These are phyloP conservation scores for Cladosporium colombiae DNA, from an alignment of 2,329 filamentous ascomycete species.

Conservation along the genomic window DNA sequence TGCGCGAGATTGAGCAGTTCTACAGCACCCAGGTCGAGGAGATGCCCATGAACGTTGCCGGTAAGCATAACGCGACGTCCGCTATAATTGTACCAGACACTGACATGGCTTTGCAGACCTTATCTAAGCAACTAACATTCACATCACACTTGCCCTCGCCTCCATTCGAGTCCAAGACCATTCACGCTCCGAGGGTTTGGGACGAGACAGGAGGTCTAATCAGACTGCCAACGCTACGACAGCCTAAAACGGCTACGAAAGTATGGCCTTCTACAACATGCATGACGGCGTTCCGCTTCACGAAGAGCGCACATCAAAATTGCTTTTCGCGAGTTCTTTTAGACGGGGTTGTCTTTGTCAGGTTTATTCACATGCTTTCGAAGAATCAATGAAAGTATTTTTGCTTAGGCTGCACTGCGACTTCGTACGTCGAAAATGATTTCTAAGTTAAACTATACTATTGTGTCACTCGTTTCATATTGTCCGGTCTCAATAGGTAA, in stretches of 20 bases:
- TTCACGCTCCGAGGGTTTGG: slow-evolving; percentile 26
- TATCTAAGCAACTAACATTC: slow-evolving; percentile 37
- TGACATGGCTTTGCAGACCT: slow-evolving; percentile 46
- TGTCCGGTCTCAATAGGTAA: background rate
- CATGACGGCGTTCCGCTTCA: slow-evolving; percentile 32
- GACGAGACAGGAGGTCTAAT: slow-evolving; percentile 3
- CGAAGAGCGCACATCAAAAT: slow-evolving; percentile 29
- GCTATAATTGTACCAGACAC: background rate
- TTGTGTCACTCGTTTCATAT: slow-evolving; percentile 13
- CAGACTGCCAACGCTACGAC: slow-evolving; percentile 18
- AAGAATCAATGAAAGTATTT: slow-evolving; percentile 31
- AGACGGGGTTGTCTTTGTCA: slow-evolving; percentile 28
- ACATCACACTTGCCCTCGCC: slow-evolving; percentile 24
- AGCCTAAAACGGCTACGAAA: slow-evolving; percentile 21
- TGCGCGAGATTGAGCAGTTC: slow-evolving; percentile 99
- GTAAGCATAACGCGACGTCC: slow-evolving; percentile 42
- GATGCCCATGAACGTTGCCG: slow-evolving; percentile 91
- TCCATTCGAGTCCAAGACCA: slow-evolving; percentile 25
- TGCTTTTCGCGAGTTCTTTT: slow-evolving; percentile 32
- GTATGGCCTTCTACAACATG: slow-evolving; percentile 29
- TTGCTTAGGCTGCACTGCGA: slow-evolving; percentile 36
- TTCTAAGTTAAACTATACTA: slow-evolving; percentile 22
- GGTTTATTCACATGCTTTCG: slow-evolving; percentile 29
- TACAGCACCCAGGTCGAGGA: slow-evolving; percentile 99
- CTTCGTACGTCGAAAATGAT: slow-evolving; percentile 36